Evolutionary conservation across 169 alveolate genomes (phyloP), one percentile per base, ranked within the genome.

Genomic region (Hepatocystis sp.): DNA sequence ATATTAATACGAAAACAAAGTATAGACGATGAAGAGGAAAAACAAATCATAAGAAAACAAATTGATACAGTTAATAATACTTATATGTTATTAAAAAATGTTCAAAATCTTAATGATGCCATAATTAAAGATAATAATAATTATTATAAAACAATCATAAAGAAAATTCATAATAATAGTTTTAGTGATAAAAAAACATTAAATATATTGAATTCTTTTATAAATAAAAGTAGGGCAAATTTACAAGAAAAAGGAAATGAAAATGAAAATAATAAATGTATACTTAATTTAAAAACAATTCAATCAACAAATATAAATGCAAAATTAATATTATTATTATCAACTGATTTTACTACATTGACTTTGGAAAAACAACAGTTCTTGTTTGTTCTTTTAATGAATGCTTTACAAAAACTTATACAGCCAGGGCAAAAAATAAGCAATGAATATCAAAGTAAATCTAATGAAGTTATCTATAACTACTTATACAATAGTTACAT

Each of bases 1-100:
- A 71, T 71, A 71, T 34, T 71, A 36, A 40, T 71, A 71, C 40
- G 65, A 30, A 71, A 71, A 51, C 86, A 71, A 71, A 71, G 58
- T 32, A 71, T 71, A 42, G 86, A 71, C 46, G 76, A 71, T 71
- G 71, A 71, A 42, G 86, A 71, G 34, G 78, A 71, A 21, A 71
- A 71, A 56, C 27, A 47, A 30, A 64, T 71, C 2, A 56, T 71
- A 71, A 60, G 44, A 56, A 71, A 58, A 21, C 78, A 71, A 56
- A 71, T 71, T 4, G 47, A 71, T 10, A 71, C 65, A 17, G 44
- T 71, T 58, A 71, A 56, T 25, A 71, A 71, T 13, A 71, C 86
- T 42, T 71, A 58, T 58, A 36, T 17, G 40, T 71, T 71, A 49
- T 21, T 71, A 13, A 71, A 58, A 15, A 44, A 71, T 71, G 64